Percentiles rank a stretch among this genome's conserved stretches.
phyloP scores from a whole-genome alignment of 2,329 filamentous ascomycete genomes.

The Hysterium pulicare region DNA sequence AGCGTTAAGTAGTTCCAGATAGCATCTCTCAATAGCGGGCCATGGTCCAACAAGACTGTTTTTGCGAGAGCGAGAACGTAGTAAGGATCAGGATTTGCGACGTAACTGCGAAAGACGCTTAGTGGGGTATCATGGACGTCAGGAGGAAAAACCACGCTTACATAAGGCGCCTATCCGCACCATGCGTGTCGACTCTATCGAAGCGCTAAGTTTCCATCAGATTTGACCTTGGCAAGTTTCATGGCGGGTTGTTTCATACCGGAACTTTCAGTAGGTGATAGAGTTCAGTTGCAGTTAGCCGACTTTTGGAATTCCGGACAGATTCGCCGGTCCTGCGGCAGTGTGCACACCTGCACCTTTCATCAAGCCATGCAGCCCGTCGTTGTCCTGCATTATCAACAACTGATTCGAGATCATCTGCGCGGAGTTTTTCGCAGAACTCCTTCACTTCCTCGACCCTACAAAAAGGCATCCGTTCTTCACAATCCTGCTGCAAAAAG shows the following conservation, averaged over 20 bases:
- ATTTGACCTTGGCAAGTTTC: neutral
- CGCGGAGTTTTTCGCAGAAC: neutral
- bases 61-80: neutral
- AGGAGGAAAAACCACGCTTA: neutral
- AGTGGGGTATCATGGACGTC: neutral
- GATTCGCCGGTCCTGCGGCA: neutral
- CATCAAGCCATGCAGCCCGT: neutral
- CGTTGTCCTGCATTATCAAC: neutral
- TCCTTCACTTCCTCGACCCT: neutral
- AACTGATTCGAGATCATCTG: neutral
- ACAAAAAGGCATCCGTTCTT: neutral
- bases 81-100: neutral
- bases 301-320: neutral
- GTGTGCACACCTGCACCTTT: neutral
- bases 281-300: neutral
- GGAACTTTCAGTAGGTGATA: neutral
- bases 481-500: neutral
- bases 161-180: slow-evolving; percentile 2
- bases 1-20: neutral
- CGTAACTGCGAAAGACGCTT: neutral
- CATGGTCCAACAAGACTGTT: neutral
- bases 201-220: neutral
- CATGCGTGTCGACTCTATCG: neutral
- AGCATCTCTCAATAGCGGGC: neutral
- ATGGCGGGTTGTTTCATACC: neutral